A percentile compares a stretch with the other conserved stretches of the same genome.
phyloP scores from a whole-genome alignment of 163 green algal genomes.

The Prototheca cutis region DNA sequence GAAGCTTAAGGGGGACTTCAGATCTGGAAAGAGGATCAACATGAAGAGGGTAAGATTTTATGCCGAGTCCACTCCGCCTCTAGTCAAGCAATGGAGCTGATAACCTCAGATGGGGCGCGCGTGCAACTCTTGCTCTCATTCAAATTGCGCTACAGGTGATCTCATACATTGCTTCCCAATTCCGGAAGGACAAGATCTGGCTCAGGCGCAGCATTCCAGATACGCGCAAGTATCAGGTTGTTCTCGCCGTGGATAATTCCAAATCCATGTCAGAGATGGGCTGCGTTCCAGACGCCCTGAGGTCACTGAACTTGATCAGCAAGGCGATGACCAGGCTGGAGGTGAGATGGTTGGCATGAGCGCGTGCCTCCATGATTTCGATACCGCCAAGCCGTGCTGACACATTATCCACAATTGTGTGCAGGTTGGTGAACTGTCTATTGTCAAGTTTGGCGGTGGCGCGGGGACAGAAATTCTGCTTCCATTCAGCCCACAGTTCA shows the following conservation, averaged over 20 bases:
- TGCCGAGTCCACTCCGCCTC: too few species aligned
- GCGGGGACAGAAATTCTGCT: conserved; percentile 66
- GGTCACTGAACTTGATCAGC: conserved; percentile 79
- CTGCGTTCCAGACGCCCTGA: conserved; percentile 73
- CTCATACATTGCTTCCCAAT: conserved; percentile 91
- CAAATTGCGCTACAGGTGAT: conserved; percentile 59
- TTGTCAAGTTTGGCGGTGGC: conserved; percentile 82
- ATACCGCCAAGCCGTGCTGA: neutral
- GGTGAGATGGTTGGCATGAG: conserved; percentile 25
- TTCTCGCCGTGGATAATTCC: conserved; percentile 85
- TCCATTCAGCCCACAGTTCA: conserved; percentile 72
- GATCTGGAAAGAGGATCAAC: conserved; percentile 94
- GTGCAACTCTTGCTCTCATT: too few species aligned
- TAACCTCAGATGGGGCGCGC: too few species aligned
- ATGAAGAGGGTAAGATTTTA: conserved; percentile 92
- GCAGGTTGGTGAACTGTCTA: conserved; percentile 68
- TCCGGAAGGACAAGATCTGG: conserved; percentile 99
- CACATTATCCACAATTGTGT: neutral
- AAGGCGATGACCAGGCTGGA: conserved; percentile 81
- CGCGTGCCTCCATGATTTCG: neutral
- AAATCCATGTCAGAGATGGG: conserved; percentile 86
- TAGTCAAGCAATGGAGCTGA: too few species aligned
- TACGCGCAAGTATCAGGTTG: conserved; percentile 93
- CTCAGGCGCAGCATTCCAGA: conserved; percentile 84
- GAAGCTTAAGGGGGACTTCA: conserved; percentile 86